These are phyloP conservation scores for Aspergillus nidulans DNA, from an alignment of 495 filamentous ascomycete species.

Conservation along the genomic window DNA sequence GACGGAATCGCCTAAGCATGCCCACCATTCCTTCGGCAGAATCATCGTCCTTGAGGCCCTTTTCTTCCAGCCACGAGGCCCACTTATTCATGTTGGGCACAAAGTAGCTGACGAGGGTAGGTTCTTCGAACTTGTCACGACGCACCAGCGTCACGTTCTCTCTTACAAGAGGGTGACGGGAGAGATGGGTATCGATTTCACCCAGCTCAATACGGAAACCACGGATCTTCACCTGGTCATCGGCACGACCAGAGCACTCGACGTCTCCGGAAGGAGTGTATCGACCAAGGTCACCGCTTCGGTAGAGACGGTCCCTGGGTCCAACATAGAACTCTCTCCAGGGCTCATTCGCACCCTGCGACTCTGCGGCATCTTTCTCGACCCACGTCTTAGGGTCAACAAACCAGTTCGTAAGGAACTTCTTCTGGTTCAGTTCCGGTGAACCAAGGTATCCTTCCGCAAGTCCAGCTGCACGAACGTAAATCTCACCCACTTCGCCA, in stretches of 20 bases:
- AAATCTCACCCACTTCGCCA: constrained; percentile 85
- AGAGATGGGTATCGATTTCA: constrained; percentile 85
- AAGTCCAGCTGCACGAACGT: constrained; percentile 80
- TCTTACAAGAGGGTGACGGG: constrained; percentile 69
- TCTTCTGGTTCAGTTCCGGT: constrained; percentile 63
- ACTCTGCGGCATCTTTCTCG: constrained; percentile 51
- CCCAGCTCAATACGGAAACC: constrained; percentile 94
- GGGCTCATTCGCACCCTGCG: constrained; percentile 36
- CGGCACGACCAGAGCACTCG: constrained; percentile 72
- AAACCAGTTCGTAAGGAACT: constrained; percentile 91
- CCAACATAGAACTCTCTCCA: constrained; percentile 82
- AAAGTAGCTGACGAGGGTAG: constrained; percentile 82
- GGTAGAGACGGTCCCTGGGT: constrained; percentile 80
- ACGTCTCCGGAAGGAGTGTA: constrained; percentile 72
- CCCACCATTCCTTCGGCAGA: constrained; percentile 52
- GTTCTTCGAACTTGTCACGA: constrained; percentile 88
- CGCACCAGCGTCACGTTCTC: constrained; percentile 86
- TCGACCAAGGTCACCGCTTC: constrained; percentile 75
- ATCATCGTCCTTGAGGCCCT: constrained; percentile 46
- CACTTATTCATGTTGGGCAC: constrained; percentile 77
- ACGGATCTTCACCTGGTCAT: constrained; percentile 92
- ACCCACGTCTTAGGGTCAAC: constrained; percentile 71
- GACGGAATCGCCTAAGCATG: constrained; percentile 58
- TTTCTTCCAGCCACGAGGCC: constrained; percentile 59
- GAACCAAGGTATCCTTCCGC: constrained; percentile 83